These are phyloP conservation scores for Picea mariana DNA, from an alignment of 83 land plant species.

Conservation along the genomic window DNA sequence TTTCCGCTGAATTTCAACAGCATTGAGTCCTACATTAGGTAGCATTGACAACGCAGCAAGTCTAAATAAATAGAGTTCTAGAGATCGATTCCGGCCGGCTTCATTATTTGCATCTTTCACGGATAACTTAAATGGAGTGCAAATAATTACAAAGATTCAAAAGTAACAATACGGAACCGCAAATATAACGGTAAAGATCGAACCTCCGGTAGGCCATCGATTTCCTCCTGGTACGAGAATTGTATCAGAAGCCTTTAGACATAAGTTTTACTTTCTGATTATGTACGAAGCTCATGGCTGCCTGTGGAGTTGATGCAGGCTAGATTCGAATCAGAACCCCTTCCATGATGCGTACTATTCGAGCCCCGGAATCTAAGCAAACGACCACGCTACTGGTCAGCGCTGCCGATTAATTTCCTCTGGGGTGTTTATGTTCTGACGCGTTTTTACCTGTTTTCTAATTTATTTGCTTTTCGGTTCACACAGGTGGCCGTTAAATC, in stretches of 20 bases:
- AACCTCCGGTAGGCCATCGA: neutral
- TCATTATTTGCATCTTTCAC: neutral
- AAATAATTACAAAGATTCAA: neutral
- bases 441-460: neutral
- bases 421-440: neutral
- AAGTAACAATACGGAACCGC: neutral
- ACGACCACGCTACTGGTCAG: constrained; percentile 74
- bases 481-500: constrained; percentile 92
- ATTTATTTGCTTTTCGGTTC: constrained; percentile 5
- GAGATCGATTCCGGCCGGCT: neutral
- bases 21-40: neutral
- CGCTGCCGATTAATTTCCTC: constrained; percentile 2
- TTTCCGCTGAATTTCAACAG: neutral
- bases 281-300: neutral
- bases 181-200: neutral
- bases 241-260: too few species aligned
- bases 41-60: neutral
- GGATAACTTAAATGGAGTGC: neutral
- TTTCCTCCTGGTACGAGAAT: neutral
- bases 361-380: constrained; percentile 76
- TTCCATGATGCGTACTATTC: constrained; percentile 63
- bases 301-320: constrained; percentile 4
- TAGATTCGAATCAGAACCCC: constrained; percentile 7
- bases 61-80: neutral
- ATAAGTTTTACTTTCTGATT: neutral